A percentile compares a stretch with the other conserved stretches of the same genome.
phyloP scores from a whole-genome alignment of 2,329 filamentous ascomycete genomes.

The Nemania sp. region DNA sequence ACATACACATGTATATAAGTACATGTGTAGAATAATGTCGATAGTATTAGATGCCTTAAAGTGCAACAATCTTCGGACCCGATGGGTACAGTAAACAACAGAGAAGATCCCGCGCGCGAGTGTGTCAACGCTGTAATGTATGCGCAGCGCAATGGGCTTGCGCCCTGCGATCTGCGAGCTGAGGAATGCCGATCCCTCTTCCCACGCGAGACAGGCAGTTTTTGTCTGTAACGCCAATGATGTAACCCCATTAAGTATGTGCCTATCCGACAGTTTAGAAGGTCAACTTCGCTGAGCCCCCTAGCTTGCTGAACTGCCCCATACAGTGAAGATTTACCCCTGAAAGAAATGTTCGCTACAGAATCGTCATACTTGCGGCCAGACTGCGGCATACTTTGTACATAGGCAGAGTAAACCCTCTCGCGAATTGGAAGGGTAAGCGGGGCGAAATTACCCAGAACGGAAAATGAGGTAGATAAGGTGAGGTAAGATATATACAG shows the following conservation, averaged over 20 bases:
- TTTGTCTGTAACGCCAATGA: conserved; percentile 10
- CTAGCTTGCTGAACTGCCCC: conserved; percentile 8
- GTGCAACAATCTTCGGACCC: not conserved
- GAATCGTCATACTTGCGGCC: not conserved
- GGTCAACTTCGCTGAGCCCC: not conserved
- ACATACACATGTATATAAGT: no score
- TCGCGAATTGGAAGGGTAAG: no score
- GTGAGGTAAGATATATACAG: not conserved
- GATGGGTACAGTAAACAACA: conserved; percentile 26
- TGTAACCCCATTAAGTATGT: conserved; percentile 13
- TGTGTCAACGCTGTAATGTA: conserved; percentile 4
- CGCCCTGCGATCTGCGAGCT: conserved; percentile 31
- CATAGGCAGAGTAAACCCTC: no score
- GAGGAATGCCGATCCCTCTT: conserved; percentile 26
- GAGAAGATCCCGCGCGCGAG: conserved; percentile 11
- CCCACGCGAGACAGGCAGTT: conserved; percentile 13
- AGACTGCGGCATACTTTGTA: not conserved
- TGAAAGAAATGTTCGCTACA: not conserved
- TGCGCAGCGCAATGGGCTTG: not conserved
- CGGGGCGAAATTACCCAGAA: not conserved
- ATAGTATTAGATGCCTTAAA: not conserved
- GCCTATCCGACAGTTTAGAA: not conserved
- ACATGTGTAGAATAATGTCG: no score
- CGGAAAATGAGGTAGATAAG: not conserved
- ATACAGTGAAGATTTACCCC: conserved; percentile 12